Conservation (phyloP, 2,329 filamentous ascomycete species). For the Fusarium camptoceras region DNA sequence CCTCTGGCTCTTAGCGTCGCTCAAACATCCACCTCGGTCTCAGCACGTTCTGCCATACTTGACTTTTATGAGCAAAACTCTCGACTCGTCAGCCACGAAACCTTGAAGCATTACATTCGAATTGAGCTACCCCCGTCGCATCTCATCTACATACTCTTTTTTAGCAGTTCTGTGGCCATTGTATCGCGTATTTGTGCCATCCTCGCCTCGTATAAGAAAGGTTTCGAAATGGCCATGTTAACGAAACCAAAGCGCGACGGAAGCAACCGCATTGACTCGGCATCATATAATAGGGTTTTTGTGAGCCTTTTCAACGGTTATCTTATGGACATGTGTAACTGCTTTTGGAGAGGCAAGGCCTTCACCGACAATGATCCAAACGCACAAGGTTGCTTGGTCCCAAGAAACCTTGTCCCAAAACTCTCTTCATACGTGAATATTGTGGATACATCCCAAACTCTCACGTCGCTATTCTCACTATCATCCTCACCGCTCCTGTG, state of each 20-base stretch:
- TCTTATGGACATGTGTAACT: conserved; percentile 88
- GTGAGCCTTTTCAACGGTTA: conserved; percentile 83
- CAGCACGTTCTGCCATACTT: conserved; percentile 68
- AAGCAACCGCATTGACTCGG: conserved; percentile 49
- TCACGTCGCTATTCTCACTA: conserved; percentile 66
- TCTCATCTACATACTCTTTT: conserved; percentile 77
- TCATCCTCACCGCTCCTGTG: conserved; percentile 70
- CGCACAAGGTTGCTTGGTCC: conserved; percentile 66
- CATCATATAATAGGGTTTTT: conserved; percentile 67
- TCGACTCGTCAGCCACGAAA: conserved; percentile 64
- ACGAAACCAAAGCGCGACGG: conserved; percentile 51
- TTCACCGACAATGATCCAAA: conserved; percentile 75
- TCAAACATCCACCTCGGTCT: conserved; percentile 61
- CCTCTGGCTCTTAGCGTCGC: conserved; percentile 69
- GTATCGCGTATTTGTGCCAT: conserved; percentile 77
- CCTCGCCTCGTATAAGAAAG: conserved; percentile 77
- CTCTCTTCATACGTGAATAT: conserved; percentile 62
- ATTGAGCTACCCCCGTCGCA: conserved; percentile 75
- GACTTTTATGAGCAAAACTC: conserved; percentile 77
- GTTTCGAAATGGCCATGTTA: conserved; percentile 74
- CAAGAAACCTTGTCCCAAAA: conserved; percentile 57
- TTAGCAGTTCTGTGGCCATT: conserved; percentile 71
- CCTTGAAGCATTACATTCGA: conserved; percentile 66
- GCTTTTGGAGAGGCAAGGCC: conserved; percentile 80
- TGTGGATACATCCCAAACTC: conserved; percentile 60